phyloP scores from a whole-genome alignment of 139 green algal genomes.

The Microglena sp. region DNA sequence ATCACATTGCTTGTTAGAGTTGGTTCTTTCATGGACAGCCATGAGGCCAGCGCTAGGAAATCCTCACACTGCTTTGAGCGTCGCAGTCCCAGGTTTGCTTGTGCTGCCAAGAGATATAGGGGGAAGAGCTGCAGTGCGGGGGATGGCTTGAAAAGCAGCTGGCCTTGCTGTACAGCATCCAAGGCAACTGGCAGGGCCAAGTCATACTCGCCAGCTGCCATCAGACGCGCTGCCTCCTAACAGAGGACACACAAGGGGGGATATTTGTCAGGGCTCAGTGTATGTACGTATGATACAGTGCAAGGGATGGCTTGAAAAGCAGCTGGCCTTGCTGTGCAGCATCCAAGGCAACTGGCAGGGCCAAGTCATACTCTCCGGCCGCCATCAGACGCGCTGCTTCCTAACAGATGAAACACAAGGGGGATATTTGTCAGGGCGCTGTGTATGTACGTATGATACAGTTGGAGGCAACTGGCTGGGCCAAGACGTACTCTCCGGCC shows the following conservation, averaged over 20 bases:
- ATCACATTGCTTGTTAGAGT: slow-evolving; percentile 59
- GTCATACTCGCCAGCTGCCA: slow-evolving; percentile 67
- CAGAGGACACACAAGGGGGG: neutral
- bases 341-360: slow-evolving; percentile 65
- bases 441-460: too few relatives aligned
- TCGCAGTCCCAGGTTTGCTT: slow-evolving; percentile 59
- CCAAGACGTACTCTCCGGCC: slow-evolving; percentile 58
- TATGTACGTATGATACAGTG: too few relatives aligned
- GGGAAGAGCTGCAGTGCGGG: slow-evolving; percentile 71
- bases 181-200: slow-evolving; percentile 62
- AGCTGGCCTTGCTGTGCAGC: slow-evolving; percentile 62
- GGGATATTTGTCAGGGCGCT: too few relatives aligned
- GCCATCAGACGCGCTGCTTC: slow-evolving; percentile 70
- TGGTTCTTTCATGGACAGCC: slow-evolving; percentile 67
- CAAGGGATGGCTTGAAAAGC: slow-evolving; percentile 63
- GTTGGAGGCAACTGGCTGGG: slow-evolving; percentile 68
- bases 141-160: slow-evolving; percentile 64
- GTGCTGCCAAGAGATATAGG: slow-evolving; percentile 68
- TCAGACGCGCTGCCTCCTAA: slow-evolving; percentile 65
- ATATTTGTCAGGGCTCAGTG: too few relatives aligned
- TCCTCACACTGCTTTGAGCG: slow-evolving; percentile 63
- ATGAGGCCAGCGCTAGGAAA: slow-evolving; percentile 62
- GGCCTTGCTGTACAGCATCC: slow-evolving; percentile 63
- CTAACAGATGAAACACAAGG: too few relatives aligned
- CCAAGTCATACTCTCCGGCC: slow-evolving; percentile 59